These are phyloP conservation scores for Jimgerdemannia flammicorona DNA, from an alignment of 192 early-diverging fungal genomes.

Conservation along the genomic window DNA sequence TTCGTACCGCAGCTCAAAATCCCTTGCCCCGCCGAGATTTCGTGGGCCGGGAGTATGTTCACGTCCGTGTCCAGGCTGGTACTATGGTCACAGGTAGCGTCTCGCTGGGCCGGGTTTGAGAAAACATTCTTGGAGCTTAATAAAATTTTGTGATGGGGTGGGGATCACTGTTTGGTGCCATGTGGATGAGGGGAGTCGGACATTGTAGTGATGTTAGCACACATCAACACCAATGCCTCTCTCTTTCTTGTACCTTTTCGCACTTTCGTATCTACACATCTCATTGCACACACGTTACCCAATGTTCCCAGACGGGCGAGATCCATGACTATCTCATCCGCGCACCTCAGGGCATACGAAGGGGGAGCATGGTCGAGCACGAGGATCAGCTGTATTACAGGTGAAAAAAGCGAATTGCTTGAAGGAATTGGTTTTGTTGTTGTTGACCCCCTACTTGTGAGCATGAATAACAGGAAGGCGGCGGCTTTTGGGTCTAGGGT, in stretches of 20 bases:
- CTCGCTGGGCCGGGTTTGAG: too few relatives aligned
- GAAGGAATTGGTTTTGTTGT: slow-evolving; percentile 4
- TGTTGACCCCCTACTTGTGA: not conserved
- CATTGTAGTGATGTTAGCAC: too few relatives aligned
- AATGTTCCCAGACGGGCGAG: slow-evolving; percentile 26
- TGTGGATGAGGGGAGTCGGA: too few relatives aligned
- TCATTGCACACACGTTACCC: not conserved
- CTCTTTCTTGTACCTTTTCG: too few relatives aligned
- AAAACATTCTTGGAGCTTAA: too few relatives aligned
- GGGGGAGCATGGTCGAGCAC: slow-evolving; percentile 4
- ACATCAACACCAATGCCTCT: too few relatives aligned
- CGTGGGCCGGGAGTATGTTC: slow-evolving; percentile 39
- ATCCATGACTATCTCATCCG: slow-evolving; percentile 28
- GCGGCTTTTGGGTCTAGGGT: not conserved
- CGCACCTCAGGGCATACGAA: slow-evolving; percentile 12
- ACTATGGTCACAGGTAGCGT: slow-evolving; percentile 39
- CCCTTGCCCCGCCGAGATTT: slow-evolving; percentile 7
- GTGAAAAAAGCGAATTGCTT: slow-evolving; percentile 12
- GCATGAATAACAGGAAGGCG: too few relatives aligned
- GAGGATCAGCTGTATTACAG: slow-evolving; percentile 25
- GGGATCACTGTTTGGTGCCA: too few relatives aligned
- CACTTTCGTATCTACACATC: not conserved
- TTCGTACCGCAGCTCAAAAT: slow-evolving; percentile 5
- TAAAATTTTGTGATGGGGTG: too few relatives aligned
- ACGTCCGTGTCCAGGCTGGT: slow-evolving; percentile 20